Conservation (phyloP, 257 asterid genomes). For the Vinca minor region DNA sequence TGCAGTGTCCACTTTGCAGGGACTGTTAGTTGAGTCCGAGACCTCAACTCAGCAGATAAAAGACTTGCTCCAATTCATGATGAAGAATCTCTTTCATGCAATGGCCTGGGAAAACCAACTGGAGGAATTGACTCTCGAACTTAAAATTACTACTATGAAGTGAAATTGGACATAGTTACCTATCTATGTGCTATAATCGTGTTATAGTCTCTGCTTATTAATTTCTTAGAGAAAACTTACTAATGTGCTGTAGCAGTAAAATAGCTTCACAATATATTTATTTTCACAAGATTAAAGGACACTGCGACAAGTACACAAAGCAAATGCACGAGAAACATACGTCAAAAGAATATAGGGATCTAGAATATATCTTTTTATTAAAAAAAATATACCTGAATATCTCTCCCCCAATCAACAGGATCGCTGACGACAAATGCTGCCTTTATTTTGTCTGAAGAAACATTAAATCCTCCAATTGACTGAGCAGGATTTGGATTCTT, state of each 20-base stretch:
- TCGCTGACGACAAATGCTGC: slow-evolving; percentile 54
- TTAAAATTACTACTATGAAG: neutral
- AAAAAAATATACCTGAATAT: slow-evolving; percentile 55
- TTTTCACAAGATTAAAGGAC: neutral
- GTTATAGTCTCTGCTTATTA: neutral
- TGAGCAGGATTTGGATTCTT: slow-evolving; percentile 16
- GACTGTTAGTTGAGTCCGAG: neutral
- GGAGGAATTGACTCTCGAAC: neutral
- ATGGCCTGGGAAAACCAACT: neutral
- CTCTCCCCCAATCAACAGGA: slow-evolving; percentile 71
- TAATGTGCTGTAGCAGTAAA: neutral
- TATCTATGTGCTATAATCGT: neutral
- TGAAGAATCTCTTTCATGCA: too few relatives aligned
- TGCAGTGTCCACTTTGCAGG: neutral
- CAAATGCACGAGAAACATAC: neutral
- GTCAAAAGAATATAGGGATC: neutral
- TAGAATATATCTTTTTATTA: neutral
- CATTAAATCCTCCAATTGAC: slow-evolving; percentile 17
- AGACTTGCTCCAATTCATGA: neutral
- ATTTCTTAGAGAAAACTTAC: neutral
- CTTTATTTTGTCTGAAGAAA: slow-evolving; percentile 28
- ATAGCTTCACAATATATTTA: neutral
- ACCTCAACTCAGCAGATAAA: neutral
- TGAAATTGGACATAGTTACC: neutral
- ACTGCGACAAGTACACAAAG: neutral